phyloP scores from a whole-genome alignment of 1,139 yeast species.

The Protomyces pachydermus region DNA sequence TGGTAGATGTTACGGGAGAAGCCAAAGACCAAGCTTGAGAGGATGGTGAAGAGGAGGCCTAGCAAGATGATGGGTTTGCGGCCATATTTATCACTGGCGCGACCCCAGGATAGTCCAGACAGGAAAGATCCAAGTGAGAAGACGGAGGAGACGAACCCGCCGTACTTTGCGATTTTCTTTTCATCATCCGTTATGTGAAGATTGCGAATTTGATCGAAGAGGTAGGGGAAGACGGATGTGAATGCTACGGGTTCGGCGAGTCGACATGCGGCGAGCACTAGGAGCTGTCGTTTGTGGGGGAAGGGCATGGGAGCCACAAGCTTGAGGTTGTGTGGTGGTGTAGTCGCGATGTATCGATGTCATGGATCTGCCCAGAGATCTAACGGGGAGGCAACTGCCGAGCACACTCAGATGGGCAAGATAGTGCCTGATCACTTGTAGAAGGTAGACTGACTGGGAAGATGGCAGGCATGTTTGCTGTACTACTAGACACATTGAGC shows the following conservation, averaged over 20 bases:
- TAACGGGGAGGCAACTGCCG: neutral
- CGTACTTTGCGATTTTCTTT: constrained; percentile 24
- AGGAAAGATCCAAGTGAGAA: constrained; percentile 46
- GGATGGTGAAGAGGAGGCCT: constrained; percentile 51
- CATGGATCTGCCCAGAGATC: neutral
- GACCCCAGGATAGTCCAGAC: constrained; percentile 58
- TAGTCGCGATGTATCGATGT: neutral
- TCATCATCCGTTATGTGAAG: constrained; percentile 22
- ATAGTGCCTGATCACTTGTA: too few relatives aligned
- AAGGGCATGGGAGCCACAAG: constrained; percentile 4
- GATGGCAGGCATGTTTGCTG: too few relatives aligned
- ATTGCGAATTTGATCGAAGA: constrained; percentile 13
- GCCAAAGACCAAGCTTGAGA: constrained; percentile 51
- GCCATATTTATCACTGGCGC: constrained; percentile 52
- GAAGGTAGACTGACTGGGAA: too few relatives aligned
- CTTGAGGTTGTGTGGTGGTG: too few relatives aligned
- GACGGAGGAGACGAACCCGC: constrained; percentile 29
- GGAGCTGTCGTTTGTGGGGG: constrained; percentile 19
- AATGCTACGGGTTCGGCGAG: constrained; percentile 25
- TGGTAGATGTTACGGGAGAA: constrained; percentile 49
- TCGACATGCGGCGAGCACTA: constrained; percentile 20
- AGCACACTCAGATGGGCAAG: neutral
- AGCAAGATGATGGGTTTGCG: constrained; percentile 52
- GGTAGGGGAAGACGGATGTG: constrained; percentile 23
- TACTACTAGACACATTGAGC: too few relatives aligned